Evolutionary conservation across 2,329 filamentous ascomycete genomes (phyloP).

Genomic region (Ceratocystis huliohia): DNA sequence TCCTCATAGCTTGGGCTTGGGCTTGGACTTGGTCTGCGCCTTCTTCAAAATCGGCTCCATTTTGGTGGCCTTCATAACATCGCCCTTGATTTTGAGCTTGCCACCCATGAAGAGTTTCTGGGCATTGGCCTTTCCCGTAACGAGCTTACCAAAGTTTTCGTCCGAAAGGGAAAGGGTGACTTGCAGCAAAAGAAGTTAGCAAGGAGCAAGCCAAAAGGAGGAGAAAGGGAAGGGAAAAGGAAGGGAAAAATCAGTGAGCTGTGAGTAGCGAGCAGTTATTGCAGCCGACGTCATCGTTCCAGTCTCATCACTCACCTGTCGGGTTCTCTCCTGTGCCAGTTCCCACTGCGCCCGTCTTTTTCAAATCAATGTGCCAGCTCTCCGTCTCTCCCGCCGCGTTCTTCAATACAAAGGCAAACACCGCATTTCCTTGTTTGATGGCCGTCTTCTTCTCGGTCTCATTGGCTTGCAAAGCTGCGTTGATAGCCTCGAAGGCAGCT

Average conservation of each 20-base stretch:
- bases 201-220: neutral
- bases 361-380: conserved; percentile 92
- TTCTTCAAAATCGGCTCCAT: conserved; percentile 86
- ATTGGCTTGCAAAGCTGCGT: conserved; percentile 52
- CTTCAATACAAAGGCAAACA: conserved; percentile 89
- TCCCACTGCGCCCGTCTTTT: conserved; percentile 71
- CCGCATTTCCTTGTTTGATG: conserved; percentile 72
- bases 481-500: conserved; percentile 80
- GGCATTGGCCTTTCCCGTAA: conserved; percentile 79
- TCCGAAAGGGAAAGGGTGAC: conserved; percentile 81
- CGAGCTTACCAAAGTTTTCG: conserved; percentile 71
- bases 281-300: neutral
- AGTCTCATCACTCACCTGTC: conserved; percentile 48
- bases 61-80: conserved; percentile 98
- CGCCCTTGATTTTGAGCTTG: conserved; percentile 95
- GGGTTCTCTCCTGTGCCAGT: conserved; percentile 71
- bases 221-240: neutral
- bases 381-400: conserved; percentile 68
- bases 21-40: conserved; percentile 69
- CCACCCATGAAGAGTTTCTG: conserved; percentile 96
- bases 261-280: too few species aligned
- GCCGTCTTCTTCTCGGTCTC: conserved; percentile 71
- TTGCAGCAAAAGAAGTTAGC: conserved; percentile 28
- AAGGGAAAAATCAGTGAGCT: neutral
- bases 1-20: conserved; percentile 64